A percentile compares a stretch with the other conserved stretches of the same genome.
These are phyloP conservation scores for Zarea fungicola DNA, from an alignment of 2,329 filamentous ascomycete genomes.

Conservation along the genomic window DNA sequence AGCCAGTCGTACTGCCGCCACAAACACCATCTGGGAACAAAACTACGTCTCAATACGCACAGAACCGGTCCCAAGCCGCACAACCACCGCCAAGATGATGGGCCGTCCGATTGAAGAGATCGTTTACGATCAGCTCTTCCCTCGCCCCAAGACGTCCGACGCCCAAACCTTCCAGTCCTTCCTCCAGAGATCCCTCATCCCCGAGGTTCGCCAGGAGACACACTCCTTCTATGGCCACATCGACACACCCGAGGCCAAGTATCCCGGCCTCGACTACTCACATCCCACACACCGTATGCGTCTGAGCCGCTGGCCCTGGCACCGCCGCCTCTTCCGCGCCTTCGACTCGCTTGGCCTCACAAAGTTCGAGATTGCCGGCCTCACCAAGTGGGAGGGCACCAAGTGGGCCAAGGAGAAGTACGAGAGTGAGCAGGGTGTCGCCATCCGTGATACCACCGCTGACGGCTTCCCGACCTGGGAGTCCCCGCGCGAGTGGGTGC, in stretches of 20 bases:
- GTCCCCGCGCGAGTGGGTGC: slow-evolving; percentile 35
- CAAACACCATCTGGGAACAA: background rate
- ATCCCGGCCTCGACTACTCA: slow-evolving; percentile 75
- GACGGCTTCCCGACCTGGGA: slow-evolving; percentile 63
- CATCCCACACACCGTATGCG: slow-evolving; percentile 68
- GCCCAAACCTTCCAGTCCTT: slow-evolving; percentile 67
- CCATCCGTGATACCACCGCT: slow-evolving; percentile 65
- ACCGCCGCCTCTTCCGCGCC: slow-evolving; percentile 68
- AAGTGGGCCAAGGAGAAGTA: slow-evolving; percentile 78
- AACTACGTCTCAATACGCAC: background rate
- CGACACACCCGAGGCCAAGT: slow-evolving; percentile 74
- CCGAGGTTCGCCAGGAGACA: slow-evolving; percentile 74
- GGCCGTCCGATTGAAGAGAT: slow-evolving; percentile 64
- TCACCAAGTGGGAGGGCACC: slow-evolving; percentile 80
- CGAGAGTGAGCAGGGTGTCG: slow-evolving; percentile 67
- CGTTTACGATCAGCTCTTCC: slow-evolving; percentile 70
- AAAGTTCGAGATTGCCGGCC: slow-evolving; percentile 59
- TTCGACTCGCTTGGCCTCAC: slow-evolving; percentile 68
- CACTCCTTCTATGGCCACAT: slow-evolving; percentile 74
- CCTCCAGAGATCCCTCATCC: slow-evolving; percentile 65
- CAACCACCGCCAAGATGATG: slow-evolving; percentile 52
- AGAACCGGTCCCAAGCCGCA: background rate
- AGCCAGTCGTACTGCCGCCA: too few species aligned
- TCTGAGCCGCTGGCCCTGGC: slow-evolving; percentile 72
- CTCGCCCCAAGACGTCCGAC: slow-evolving; percentile 60